Base-by-base conservation (phyloP, 495 filamentous ascomycete species). In the Rusavskia elegans region DNA sequence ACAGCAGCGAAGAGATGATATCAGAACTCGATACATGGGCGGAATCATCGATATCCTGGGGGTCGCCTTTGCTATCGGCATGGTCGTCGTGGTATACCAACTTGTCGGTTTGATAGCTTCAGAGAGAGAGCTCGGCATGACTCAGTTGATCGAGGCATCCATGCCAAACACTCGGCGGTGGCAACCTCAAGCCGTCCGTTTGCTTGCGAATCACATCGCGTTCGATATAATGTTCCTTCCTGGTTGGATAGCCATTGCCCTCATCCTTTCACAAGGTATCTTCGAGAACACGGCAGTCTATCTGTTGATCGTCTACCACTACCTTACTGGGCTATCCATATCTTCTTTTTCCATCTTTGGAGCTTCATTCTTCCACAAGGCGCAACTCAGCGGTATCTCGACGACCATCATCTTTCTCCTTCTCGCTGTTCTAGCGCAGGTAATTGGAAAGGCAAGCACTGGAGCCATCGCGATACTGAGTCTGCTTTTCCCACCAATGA, bases 131-230 rank as follows among this genome's bases (percentile, higher is more conserved):
- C 66, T 78, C 39, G 86, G 84, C 52, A 85, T 89, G 75, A 81
- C 83, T 29, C 82, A 84, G 40, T 68, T 92, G 40, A 71, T 89
- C 42, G 86, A 92, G 64, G 81, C 84, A 37, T 89, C 87, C 80
- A 87, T 88, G 76, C 78, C 81, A 20, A 83, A 82, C 55, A 63
- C 64, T 23, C 67, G 68, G 23, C 67, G 70, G 14, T 87, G 83
- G 82, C 63, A 83, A 57, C 78, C 78, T 14, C 85, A 89, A 68
- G 68, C 74, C 27, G 77, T 80, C 17, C 72, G 86, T 3, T 63
- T 89, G 10, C 50, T 82, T 21, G 76, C 82, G 0, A 80, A 85
- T 56, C 80, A 85, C 58, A 50, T 85, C 11, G 73, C 83, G 2
- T 85, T 89, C 60, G 74, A 78, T 45, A 53, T 79, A 8, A 68